Conservation (phyloP, 2,329 filamentous ascomycete genomes). For the Stachybotrys chlorohalonatus region DNA sequence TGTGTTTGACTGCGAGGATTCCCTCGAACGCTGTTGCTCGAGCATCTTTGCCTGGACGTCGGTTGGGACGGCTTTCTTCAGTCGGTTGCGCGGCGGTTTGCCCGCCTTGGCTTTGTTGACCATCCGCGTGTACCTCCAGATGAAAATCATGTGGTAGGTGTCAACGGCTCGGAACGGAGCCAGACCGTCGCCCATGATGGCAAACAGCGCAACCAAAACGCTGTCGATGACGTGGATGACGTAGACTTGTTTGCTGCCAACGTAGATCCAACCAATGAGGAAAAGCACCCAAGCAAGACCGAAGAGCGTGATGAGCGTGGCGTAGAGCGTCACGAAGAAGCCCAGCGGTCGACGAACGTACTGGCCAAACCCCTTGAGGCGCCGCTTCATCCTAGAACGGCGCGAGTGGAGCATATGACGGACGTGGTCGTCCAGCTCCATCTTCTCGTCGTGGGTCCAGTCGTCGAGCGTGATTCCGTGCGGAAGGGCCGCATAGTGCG, state of each 20-base stretch:
- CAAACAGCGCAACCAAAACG: constrained; percentile 61
- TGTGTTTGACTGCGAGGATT: background rate
- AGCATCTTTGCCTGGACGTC: constrained; percentile 6
- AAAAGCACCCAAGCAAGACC: constrained; percentile 87
- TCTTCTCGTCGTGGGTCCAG: constrained; percentile 67
- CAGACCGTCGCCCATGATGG: constrained; percentile 60
- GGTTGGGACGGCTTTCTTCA: constrained; percentile 11
- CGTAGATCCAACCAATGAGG: constrained; percentile 82
- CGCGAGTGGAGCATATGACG: constrained; percentile 80
- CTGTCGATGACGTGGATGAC: constrained; percentile 63
- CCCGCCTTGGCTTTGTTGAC: constrained; percentile 38
- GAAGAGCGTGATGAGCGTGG: constrained; percentile 73
- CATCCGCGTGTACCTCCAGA: constrained; percentile 53
- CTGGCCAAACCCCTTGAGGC: constrained; percentile 71
- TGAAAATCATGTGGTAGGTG: constrained; percentile 81
- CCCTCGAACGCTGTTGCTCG: background rate
- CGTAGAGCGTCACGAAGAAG: constrained; percentile 77
- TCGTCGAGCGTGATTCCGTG: constrained; percentile 63
- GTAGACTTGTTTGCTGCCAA: constrained; percentile 63
- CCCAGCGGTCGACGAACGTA: constrained; percentile 71
- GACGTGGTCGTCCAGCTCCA: constrained; percentile 75
- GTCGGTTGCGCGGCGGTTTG: constrained; percentile 21
- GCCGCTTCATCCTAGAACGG: constrained; percentile 68
- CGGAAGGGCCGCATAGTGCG: constrained; percentile 71
- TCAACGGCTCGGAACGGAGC: constrained; percentile 70